Percentiles rank a stretch among this genome's conserved stretches.
These are phyloP conservation scores for Kwoniella mangroviensis DNA, from an alignment of 768 basidiomycete genomes.

Conservation along the genomic window DNA sequence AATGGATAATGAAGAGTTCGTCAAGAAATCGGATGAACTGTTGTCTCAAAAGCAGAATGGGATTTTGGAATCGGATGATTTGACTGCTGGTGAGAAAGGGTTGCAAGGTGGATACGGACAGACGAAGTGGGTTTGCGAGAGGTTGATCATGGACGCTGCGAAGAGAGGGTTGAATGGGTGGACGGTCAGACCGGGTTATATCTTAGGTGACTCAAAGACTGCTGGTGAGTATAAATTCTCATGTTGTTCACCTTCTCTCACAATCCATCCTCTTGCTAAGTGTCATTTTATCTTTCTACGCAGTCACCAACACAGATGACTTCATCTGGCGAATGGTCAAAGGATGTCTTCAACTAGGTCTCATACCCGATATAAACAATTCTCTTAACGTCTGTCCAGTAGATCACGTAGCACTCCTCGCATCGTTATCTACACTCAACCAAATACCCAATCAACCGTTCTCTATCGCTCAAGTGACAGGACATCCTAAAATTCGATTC, in stretches of 20 bases:
- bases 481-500: constrained; percentile 83
- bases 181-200: constrained; percentile 91
- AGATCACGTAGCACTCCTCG: constrained; percentile 87
- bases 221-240: no score
- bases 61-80: constrained; percentile 82
- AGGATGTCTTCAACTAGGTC: constrained; percentile 96
- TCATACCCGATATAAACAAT: constrained; percentile 96
- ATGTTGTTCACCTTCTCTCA: no score
- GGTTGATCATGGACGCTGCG: constrained; percentile 87
- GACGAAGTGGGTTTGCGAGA: constrained; percentile 98
- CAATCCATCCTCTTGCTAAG: no score
- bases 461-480: constrained; percentile 70
- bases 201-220: constrained; percentile 86
- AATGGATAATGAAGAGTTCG: constrained; percentile 88
- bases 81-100: constrained; percentile 76
- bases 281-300: not conserved
- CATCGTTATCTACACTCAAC: constrained; percentile 67
- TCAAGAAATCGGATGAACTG: constrained; percentile 77
- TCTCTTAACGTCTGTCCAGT: constrained; percentile 98
- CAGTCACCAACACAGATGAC: constrained; percentile 98
- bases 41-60: constrained; percentile 64
- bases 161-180: constrained; percentile 80
- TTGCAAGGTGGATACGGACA: constrained; percentile 95
- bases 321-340: constrained; percentile 98
- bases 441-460: constrained; percentile 61